Evolutionary conservation across 1,284 basidiomycete species (phyloP).

Genomic region (Ceratobasidium sp.): DNA sequence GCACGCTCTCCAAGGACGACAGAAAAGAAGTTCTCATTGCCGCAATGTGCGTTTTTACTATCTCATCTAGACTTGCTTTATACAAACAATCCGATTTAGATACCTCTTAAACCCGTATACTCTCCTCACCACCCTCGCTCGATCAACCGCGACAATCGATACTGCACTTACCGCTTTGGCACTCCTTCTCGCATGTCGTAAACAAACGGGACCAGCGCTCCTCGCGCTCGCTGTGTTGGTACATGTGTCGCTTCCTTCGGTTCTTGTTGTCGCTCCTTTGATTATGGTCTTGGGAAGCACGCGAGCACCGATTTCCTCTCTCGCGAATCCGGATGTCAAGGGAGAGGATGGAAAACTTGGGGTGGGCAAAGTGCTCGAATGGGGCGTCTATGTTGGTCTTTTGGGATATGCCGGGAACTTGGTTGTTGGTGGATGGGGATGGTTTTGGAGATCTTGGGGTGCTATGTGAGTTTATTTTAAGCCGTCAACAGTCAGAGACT

Average conservation of each 20-base stretch:
- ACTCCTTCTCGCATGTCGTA: slow-evolving; percentile 71
- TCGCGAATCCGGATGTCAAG: slow-evolving; percentile 65
- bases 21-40: slow-evolving; percentile 65
- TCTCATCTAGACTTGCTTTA: neutral
- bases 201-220: slow-evolving; percentile 56
- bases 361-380: slow-evolving; percentile 57
- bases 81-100: slow-evolving; percentile 52
- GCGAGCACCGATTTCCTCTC: slow-evolving; percentile 64
- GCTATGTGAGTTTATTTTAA: slow-evolving; percentile 75
- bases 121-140: slow-evolving; percentile 76
- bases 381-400: slow-evolving; percentile 57
- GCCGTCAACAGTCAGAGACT: neutral
- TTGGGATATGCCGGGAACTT: slow-evolving; percentile 57
- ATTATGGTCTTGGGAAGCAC: slow-evolving; percentile 64
- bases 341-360: neutral
- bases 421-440: slow-evolving; percentile 65
- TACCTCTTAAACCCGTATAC: slow-evolving; percentile 91
- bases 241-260: slow-evolving; percentile 74
- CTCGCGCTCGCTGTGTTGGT: slow-evolving; percentile 71
- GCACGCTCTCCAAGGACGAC: slow-evolving; percentile 58
- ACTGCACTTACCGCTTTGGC: slow-evolving; percentile 72
- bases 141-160: slow-evolving; percentile 82
- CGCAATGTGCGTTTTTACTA: slow-evolving; percentile 60
- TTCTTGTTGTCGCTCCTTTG: slow-evolving; percentile 72
- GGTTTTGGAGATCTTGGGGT: slow-evolving; percentile 82